Evolutionary conservation across 805 yeast genomes (phyloP).

Genomic region (Geotrichum ghanense): DNA sequence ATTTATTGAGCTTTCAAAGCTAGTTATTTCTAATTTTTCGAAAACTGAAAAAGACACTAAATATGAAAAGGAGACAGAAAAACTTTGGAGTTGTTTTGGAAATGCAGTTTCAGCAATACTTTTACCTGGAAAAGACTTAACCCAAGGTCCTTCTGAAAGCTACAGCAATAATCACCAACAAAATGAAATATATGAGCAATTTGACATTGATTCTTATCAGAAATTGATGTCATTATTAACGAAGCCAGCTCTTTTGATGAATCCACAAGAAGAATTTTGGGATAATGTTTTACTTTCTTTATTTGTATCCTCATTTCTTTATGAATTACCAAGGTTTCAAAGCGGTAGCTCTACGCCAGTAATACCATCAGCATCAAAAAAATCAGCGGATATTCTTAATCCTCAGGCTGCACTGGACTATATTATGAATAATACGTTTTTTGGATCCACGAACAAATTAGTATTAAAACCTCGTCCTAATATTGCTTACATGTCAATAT

Average conservation of each 20-base stretch:
- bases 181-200: slow-evolving; percentile 30
- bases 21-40: background rate
- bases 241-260: background rate
- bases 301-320: slow-evolving; percentile 46
- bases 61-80: background rate
- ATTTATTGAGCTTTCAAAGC: slow-evolving; percentile 7
- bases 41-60: background rate
- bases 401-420: slow-evolving; percentile 30
- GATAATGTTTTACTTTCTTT: slow-evolving; percentile 36
- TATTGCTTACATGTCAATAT: slow-evolving; percentile 47
- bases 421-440: slow-evolving; percentile 38
- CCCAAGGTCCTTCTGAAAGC: background rate
- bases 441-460: slow-evolving; percentile 52
- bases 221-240: slow-evolving; percentile 30
- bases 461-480: slow-evolving; percentile 31
- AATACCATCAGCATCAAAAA: slow-evolving; percentile 12
- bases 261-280: slow-evolving; percentile 23
- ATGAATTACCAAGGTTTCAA: slow-evolving; percentile 36
- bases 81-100: background rate
- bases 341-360: background rate
- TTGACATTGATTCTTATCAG: slow-evolving; percentile 36
- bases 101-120: background rate
- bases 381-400: slow-evolving; percentile 14
- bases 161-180: slow-evolving; percentile 27
- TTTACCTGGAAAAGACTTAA: background rate